Evolutionary conservation across 2,329 filamentous ascomycete species (phyloP), one percentile per base, ranked within the genome.

Genomic region (Aspergillus proliferans): DNA sequence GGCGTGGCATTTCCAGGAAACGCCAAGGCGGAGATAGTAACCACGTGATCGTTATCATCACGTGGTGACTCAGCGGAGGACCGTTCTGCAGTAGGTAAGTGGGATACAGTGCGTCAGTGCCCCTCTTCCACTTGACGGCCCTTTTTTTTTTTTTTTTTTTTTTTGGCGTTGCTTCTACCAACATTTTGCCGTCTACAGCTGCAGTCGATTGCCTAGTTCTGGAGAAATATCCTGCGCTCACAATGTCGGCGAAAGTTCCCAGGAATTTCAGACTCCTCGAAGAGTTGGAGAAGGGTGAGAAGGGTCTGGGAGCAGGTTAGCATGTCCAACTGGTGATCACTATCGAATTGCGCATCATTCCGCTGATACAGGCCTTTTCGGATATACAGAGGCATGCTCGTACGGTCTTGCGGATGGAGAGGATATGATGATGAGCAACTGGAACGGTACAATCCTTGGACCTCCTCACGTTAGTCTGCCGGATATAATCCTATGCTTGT

Each of bases 211-310:
- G 36, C 18, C 21, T 44, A 48, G 9, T 22, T 18, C 15, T 33
- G 33, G 26, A 45, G 30, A 48, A 30, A 24, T 43, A 34, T 18
- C 44, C 14, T 39, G 34, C 41, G 4, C 33, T 43, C 50, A 62
- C 22, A 46, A 84, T 84, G 80, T 70, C 76, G 49, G 84, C 87
- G 51, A 89, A 94, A 72, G 82, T 98, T 50, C 93, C 93, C 53
- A 83, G 93, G 69, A 97, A 97, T 76, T 98, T 98, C 71, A 86
- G 92, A 66, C 82, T 98, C 58, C 80, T 98, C 49, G 93, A 96
- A 71, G 93, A 98, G 83, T 81, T 98, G 18, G 93, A 98, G 77
- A 97, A 97, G 77, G 93, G 93, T 65, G 93, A 98, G 77, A 98
- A 98, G 74, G 93, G 93, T 53, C 80, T 93, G 55, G 92, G 93